A percentile compares a stretch with the other conserved stretches of the same genome.
These are phyloP conservation scores for Phoma sp. DNA, from an alignment of 2,329 filamentous ascomycete genomes.

Conservation along the genomic window DNA sequence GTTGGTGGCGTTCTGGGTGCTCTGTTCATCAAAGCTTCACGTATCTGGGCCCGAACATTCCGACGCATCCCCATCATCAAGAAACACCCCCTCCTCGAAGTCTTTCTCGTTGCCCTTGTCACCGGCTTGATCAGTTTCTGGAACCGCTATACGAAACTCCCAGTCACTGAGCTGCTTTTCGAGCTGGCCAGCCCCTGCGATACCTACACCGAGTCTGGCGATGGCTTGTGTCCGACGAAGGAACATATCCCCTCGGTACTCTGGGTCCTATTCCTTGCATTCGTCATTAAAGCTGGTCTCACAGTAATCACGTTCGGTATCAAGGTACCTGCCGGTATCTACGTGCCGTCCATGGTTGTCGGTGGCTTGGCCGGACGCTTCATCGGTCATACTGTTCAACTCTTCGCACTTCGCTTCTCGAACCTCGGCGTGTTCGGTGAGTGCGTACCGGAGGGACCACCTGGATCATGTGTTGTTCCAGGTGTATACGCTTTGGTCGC, in stretches of 20 bases:
- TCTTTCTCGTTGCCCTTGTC: conserved; percentile 82
- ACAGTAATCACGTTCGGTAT: conserved; percentile 94
- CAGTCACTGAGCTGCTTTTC: conserved; percentile 88
- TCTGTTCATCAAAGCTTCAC: conserved; percentile 94
- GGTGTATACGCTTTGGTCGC: conserved; percentile 97
- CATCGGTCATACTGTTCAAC: conserved; percentile 85
- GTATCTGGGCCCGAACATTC: conserved; percentile 88
- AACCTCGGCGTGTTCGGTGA: conserved; percentile 75
- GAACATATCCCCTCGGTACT: conserved; percentile 84
- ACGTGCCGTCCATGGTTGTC: conserved; percentile 98
- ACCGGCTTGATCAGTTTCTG: conserved; percentile 90
- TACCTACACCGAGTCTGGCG: conserved; percentile 68
- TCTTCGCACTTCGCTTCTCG: conserved; percentile 76
- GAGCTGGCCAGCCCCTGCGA: conserved; percentile 91
- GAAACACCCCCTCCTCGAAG: conserved; percentile 82
- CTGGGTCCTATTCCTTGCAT: conserved; percentile 74
- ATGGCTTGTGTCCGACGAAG: conserved; percentile 78
- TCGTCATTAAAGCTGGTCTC: conserved; percentile 87
- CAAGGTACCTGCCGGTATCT: conserved; percentile 95
- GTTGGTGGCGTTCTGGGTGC: conserved; percentile 86
- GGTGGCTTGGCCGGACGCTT: conserved; percentile 90
- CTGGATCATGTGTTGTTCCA: conserved; percentile 88
- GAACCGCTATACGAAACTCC: conserved; percentile 88
- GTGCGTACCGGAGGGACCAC: conserved; percentile 71
- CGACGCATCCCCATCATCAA: conserved; percentile 83